Evolutionary conservation across 2,329 filamentous ascomycete species (phyloP), one percentile per base, ranked within the genome.

Genomic region (Trichoderma sp.): DNA sequence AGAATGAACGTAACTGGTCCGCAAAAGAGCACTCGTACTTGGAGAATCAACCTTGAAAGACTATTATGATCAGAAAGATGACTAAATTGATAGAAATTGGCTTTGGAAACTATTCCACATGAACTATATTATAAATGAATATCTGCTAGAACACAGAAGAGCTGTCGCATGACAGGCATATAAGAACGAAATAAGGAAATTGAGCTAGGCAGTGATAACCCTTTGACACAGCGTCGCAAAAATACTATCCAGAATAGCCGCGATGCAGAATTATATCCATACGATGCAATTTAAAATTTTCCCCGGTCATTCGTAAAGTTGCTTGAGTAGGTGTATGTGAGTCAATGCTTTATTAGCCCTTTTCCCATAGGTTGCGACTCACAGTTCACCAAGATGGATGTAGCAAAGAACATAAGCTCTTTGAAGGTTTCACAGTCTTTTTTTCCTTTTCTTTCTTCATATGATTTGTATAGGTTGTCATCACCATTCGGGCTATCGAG

Each of bases 281-380:
- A 24, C 4, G n/a, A 19, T 6, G 4, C 16, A 19, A 6, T 19
- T 43, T 43, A 6, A n/a, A n/a, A 10, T 43, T 43, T 43, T n/a
- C 6, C 37, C 4, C 10, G 40, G 40, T 7, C 16, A 10, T 43
- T 43, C 19, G 19, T 43, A 43, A 43, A n/a, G 0, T 43, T 16
- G 40, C 40, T 56, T 55, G 19, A n/a, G n/a, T n/a, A n/a, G n/a
- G n/a, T 40, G 49, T 64, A 13, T 29, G 61, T 64, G 61, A 64
- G 49, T 64, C 61, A 64, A 43, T 64, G 61, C 33, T 55, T 24
- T 29, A 24, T 55, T 43, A 16, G 3, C 40, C 4, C 0, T 16
- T 16, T 19, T 1, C 14, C 11, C 14, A 43, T 1, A 19, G 35
- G 52, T 19, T 3, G 29, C 61, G 6, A 56, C 24, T 64, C 61